Evolutionary conservation across 441 rosid genomes (phyloP), one percentile per base, ranked within the genome.

Genomic region (Brassica balearica): DNA sequence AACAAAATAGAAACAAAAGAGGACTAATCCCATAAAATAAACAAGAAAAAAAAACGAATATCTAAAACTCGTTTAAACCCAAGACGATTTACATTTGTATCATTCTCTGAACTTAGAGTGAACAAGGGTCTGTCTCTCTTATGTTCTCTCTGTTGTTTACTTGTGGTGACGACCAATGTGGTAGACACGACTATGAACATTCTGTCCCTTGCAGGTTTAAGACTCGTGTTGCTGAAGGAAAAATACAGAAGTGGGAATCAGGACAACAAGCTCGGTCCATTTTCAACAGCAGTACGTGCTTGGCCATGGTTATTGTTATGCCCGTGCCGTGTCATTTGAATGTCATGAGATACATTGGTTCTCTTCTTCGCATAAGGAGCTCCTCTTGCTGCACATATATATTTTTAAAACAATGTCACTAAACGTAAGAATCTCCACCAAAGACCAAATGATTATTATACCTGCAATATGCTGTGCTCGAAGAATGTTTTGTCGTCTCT

Each of bases 321-420:
- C 38, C 92, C 83, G 32, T 91, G 90, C 85, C 93, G 87, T 68
- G 92, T 59, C 94, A 92, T 81, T 79, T 92, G 97, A 59, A 92
- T 92, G 81, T 92, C 97, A 75, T 90, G 91, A 0, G 95, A 84
- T 61, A 85, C 76, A 0, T 92, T 85, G 17, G 98, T 93, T 84
- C 97, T 88, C 72, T 91, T 83, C 77, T 93, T 93, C 11, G 95
- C 99, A 72, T 93, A 96, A 1, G 99, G 97, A 70, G 99, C 98
- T 61, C 97, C 98, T 88, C 98, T 87, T 27, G 88, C 99, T 96
- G 93, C 72, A 55, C 59, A 53, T 15, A 61, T 29, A 8, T 38
- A 8, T 36, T 38, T 38, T 38, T 38, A 2, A 46, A 1, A 63
- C 9, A 63, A 3, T 17, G 60, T 79, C 51, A 67, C 60, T 8